Evolutionary conservation across 2,329 filamentous ascomycete genomes (phyloP).

Genomic region (Chaetomiaceae sp.): DNA sequence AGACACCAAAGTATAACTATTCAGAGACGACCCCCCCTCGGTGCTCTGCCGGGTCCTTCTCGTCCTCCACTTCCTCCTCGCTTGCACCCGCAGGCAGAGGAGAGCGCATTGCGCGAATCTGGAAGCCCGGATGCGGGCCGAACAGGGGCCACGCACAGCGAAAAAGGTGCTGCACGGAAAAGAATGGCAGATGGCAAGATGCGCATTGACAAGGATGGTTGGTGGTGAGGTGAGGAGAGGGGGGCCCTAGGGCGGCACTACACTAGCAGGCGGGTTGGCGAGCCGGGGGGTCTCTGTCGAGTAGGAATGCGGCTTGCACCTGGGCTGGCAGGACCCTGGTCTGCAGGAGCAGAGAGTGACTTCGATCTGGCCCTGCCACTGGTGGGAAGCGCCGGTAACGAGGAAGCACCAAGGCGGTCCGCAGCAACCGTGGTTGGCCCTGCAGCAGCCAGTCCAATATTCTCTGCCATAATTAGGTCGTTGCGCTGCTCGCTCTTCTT

Average conservation of each 20-base stretch:
- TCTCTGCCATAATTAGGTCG: constrained; percentile 37
- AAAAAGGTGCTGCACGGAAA: constrained; percentile 23
- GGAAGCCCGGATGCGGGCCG: constrained; percentile 19
- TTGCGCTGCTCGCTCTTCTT: no score
- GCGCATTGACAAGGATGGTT: constrained; percentile 23
- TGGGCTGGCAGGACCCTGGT: constrained; percentile 18
- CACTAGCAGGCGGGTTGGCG: constrained; percentile 19
- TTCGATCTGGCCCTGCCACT: constrained; percentile 21
- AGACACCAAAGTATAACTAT: no score
- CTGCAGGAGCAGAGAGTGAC: constrained; percentile 22
- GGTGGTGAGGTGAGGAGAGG: no score
- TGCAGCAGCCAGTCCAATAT: constrained; percentile 25
- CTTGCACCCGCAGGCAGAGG: no score
- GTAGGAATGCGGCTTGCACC: constrained; percentile 12
- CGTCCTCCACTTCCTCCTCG: constrained; percentile 14
- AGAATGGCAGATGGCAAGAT: constrained; percentile 18
- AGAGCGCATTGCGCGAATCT: constrained; percentile 16
- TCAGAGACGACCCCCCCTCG: no score
- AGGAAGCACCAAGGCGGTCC: constrained; percentile 13
- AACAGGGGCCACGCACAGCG: no score
- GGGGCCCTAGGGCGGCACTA: constrained; percentile 14
- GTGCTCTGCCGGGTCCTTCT: constrained; percentile 5
- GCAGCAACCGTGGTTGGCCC: constrained; percentile 20
- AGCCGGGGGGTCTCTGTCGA: constrained; percentile 18
- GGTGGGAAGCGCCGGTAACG: constrained; percentile 14